Percentiles rank a stretch among this genome's conserved stretches.
These are phyloP conservation scores for Yamadazyma atmosphaerica DNA, from an alignment of 1,139 yeast species.

Conservation along the genomic window DNA sequence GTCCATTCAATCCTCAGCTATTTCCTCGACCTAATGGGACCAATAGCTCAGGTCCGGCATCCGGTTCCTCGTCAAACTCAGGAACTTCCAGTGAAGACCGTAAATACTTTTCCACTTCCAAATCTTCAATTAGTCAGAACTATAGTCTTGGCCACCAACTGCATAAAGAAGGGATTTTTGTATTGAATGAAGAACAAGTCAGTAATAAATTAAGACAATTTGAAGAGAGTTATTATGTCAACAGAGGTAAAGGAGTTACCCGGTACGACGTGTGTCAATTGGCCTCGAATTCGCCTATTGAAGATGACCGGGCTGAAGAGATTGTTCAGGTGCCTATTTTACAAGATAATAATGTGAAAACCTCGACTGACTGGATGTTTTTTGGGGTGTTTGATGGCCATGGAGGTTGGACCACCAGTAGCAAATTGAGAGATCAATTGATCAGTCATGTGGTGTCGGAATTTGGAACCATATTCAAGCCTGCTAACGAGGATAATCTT, in stretches of 20 bases:
- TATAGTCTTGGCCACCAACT: conserved; percentile 45
- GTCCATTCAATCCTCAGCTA: conserved; percentile 13
- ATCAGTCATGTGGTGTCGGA: conserved; percentile 77
- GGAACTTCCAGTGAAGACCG: conserved; percentile 20
- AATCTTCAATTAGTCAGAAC: conserved; percentile 41
- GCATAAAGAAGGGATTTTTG: conserved; percentile 42
- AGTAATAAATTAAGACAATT: conserved; percentile 64
- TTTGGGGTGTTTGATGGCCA: conserved; percentile 98
- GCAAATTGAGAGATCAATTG: conserved; percentile 76
- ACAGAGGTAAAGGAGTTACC: conserved; percentile 87
- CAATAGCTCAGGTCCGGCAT: not conserved
- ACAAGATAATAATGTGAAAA: conserved; percentile 51
- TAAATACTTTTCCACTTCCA: conserved; percentile 45
- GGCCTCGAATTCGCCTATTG: conserved; percentile 91
- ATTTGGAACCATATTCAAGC: conserved; percentile 65
- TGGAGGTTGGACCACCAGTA: conserved; percentile 93
- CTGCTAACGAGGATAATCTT: conserved; percentile 49
- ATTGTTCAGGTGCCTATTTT: conserved; percentile 77
- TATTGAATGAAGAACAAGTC: conserved; percentile 74
- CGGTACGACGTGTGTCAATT: conserved; percentile 89
- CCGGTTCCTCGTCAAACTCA: conserved; percentile 4
- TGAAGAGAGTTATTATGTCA: conserved; percentile 79
- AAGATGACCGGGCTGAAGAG: conserved; percentile 88
- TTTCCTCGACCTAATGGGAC: conserved; percentile 9
- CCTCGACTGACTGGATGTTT: conserved; percentile 85